Percentiles rank a stretch among this genome's conserved stretches.
Conservation (phyloP, 108 stramenopile species). For the Fragilariopsis cylindrus region DNA sequence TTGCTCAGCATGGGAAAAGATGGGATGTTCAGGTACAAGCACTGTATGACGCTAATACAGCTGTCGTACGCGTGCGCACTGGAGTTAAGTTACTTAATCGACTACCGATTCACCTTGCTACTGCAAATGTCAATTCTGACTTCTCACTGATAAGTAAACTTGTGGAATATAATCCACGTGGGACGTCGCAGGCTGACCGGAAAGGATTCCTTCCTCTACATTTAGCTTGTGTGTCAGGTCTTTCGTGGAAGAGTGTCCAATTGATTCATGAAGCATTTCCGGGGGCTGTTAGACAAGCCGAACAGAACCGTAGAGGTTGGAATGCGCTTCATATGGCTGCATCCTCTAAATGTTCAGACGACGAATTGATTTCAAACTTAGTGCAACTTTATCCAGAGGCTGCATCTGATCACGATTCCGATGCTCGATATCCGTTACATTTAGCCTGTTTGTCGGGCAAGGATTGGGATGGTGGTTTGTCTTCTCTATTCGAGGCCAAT, state of each 20-base stretch:
- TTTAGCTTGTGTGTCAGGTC: conserved; percentile 64
- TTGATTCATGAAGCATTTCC: conserved; percentile 49
- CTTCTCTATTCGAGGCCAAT: conserved; percentile 60
- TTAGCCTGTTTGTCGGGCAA: conserved; percentile 43
- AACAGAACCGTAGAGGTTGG: conserved; percentile 44
- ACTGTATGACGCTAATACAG: conserved; percentile 56
- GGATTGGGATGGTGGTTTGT: conserved; percentile 50
- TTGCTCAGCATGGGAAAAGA: conserved; percentile 49
- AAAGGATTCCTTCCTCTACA: conserved; percentile 72
- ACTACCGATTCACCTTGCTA: conserved; percentile 74
- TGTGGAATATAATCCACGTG: conserved; percentile 53
- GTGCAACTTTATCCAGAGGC: conserved; percentile 37
- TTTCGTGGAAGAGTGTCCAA: conserved; percentile 50
- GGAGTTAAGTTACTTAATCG: conserved; percentile 42
- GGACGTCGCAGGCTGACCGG: conserved; percentile 56
- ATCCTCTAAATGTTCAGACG: conserved; percentile 12
- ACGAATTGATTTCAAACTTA: conserved; percentile 35
- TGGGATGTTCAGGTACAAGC: conserved; percentile 68
- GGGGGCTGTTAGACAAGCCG: conserved; percentile 34
- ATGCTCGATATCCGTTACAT: conserved; percentile 49
- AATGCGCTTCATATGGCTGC: conserved; percentile 53
- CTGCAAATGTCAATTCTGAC: conserved; percentile 51
- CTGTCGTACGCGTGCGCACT: conserved; percentile 47
- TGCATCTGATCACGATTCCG: conserved; percentile 31
- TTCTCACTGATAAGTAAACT: conserved; percentile 53